Evolutionary conservation across 75 land plant genomes (phyloP), one percentile per base, ranked within the genome.

Genomic region (Chamaecyparis obtusa): DNA sequence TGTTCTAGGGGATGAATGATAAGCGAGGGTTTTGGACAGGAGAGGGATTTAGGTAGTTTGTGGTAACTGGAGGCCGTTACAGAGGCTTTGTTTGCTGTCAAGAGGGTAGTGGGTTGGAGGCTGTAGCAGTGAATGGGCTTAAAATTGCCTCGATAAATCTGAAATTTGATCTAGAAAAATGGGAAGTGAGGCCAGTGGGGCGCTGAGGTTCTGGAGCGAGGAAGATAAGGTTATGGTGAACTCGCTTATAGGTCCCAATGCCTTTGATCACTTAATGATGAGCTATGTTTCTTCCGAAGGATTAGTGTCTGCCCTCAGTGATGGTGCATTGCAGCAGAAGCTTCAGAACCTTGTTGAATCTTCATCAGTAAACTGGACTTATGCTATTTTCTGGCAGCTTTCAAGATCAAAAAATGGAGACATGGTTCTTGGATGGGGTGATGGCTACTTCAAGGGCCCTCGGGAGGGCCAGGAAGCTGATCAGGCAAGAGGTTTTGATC

Each of bases 321-420:
- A 90, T 85, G 57, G 87, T 27, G 90, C 86, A 75, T 60, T 91
- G 87, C 91, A 87, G 88, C 87, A 85, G 37, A 72, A 87, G 71
- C 44, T 91, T 67, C 89, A 85, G 30, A 79, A 82, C 49, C 91
- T 91, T 36, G 92, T 91, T 41, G 92, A 91, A 27, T 88, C 81
- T 69, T 87, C 91, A 10, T n/a, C 92, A 11, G 60, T 90, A 32
- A 91, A 89, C 84, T 91, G 92, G 92, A 91, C 92, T 15, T 91
- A 91, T 57, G 92, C 89, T 46, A 91, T 91, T 21, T 91, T 91
- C 48, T 91, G 92, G 92, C 92, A 91, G 81, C 89, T 91, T 75
- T 90, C 92, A 1, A 81, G 83, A 32, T 88, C 89, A 0, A 55
- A 88, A 30, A 83, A 79, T 19, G 92, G 92, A 24, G 91, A 91